Conservation (phyloP, 73 alveolate genomes). For the Paramecium biaurelia region DNA sequence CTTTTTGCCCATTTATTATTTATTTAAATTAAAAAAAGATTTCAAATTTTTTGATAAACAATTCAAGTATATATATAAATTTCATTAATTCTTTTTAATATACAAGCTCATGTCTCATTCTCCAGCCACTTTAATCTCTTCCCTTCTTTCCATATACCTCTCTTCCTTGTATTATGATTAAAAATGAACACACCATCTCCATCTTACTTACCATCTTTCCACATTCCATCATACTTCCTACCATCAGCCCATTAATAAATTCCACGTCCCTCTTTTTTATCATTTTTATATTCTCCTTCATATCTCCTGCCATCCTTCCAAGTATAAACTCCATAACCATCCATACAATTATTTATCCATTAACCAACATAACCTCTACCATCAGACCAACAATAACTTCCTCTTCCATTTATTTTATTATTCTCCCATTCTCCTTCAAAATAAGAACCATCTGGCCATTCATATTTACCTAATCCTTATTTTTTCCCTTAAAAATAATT, state of each 20-base stretch:
- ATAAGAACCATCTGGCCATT: conserved; percentile 66
- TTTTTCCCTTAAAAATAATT: conserved; percentile 70
- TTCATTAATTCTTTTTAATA: neutral
- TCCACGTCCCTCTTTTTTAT: conserved; percentile 57
- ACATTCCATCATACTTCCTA: conserved; percentile 52
- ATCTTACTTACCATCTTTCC: conserved; percentile 63
- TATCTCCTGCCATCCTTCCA: conserved; percentile 61
- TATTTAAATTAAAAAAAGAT: conserved; percentile 36
- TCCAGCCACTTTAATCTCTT: conserved; percentile 41
- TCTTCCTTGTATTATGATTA: neutral
- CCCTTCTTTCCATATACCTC: conserved; percentile 43
- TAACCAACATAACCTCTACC: conserved; percentile 54
- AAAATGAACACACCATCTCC: conserved; percentile 43
- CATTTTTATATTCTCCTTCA: conserved; percentile 56
- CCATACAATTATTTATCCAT: conserved; percentile 50
- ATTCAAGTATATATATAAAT: conserved; percentile 8
- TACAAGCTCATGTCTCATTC: neutral
- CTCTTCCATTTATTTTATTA: conserved; percentile 67
- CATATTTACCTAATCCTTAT: conserved; percentile 74
- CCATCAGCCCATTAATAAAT: conserved; percentile 64
- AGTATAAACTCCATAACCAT: conserved; percentile 52
- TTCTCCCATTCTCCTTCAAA: conserved; percentile 35
- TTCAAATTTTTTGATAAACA: conserved; percentile 26
- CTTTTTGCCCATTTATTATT: conserved; percentile 44
- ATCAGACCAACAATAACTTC: conserved; percentile 68